Percentiles rank a stretch among this genome's conserved stretches.
Evolutionary conservation across 805 yeast genomes (phyloP).

Genomic region (Candida peoriensis): DNA sequence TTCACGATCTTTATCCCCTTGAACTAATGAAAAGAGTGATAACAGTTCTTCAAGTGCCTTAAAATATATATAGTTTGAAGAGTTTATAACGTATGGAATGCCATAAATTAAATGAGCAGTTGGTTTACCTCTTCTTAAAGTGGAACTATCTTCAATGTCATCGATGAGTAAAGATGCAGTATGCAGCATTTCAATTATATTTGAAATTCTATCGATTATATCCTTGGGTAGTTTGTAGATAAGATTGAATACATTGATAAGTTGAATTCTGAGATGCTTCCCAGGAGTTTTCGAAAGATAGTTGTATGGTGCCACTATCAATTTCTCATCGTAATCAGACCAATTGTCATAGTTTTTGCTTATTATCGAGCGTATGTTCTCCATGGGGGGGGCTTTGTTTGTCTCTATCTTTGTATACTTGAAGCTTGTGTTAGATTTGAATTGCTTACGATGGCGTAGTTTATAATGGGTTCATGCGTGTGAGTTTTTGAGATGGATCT

Average conservation of each 20-base stretch:
- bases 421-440: too few species aligned
- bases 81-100: constrained; percentile 70
- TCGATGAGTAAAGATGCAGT: constrained; percentile 69
- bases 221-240: constrained; percentile 39
- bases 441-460: too few species aligned
- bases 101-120: constrained; percentile 80
- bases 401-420: too few species aligned
- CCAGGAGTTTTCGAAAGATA: constrained; percentile 22
- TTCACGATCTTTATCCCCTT: constrained; percentile 1
- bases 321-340: constrained; percentile 4
- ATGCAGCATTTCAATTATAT: constrained; percentile 56
- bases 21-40: constrained; percentile 22
- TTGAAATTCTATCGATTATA: constrained; percentile 35
- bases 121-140: constrained; percentile 68
- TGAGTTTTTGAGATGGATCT: too few species aligned
- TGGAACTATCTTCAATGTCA: constrained; percentile 81
- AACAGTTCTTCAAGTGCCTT: constrained; percentile 52
- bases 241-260: constrained; percentile 51
- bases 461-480: too few species aligned
- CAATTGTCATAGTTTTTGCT: too few species aligned
- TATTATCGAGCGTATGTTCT: too few species aligned
- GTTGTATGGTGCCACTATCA: constrained; percentile 21
- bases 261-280: constrained; percentile 22
- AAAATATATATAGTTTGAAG: constrained; percentile 81
- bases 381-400: too few species aligned